These are phyloP conservation scores for Nemophila menziesii DNA, from an alignment of 257 asterid genomes.

Conservation along the genomic window DNA sequence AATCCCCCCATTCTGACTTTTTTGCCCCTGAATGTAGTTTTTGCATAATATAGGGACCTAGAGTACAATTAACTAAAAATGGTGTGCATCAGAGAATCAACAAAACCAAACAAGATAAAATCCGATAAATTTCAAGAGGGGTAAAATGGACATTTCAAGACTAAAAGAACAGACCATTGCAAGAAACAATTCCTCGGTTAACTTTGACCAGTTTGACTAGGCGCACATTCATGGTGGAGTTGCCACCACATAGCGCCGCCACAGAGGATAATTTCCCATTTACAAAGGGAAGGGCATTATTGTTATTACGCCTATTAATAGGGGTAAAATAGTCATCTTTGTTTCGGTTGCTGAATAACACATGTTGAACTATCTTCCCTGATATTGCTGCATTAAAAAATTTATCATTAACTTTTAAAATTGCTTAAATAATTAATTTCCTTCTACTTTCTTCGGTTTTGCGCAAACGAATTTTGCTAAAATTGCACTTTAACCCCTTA, in stretches of 20 bases:
- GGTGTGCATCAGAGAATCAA: too few species aligned
- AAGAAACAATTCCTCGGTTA: conserved; percentile 58
- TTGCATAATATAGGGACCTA: too few species aligned
- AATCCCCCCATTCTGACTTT: too few species aligned
- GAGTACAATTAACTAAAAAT: too few species aligned
- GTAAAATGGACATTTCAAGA: conserved; percentile 58
- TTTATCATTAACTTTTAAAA: too few species aligned
- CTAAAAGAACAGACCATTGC: conserved; percentile 99
- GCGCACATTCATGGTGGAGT: conserved; percentile 58
- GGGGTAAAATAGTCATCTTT: conserved; percentile 48
- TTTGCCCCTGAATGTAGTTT: too few species aligned
- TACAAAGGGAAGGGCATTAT: conserved; percentile 44
- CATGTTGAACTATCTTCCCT: conserved; percentile 87
- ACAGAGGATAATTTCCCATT: conserved; percentile 55
- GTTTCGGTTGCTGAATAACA: conserved; percentile 61
- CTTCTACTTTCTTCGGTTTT: too few species aligned
- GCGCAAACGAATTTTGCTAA: too few species aligned
- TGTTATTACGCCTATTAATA: conserved; percentile 49
- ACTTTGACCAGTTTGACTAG: conserved; percentile 50
- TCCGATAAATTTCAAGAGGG: not conserved
- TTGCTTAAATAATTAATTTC: too few species aligned
- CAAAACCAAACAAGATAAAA: not conserved
- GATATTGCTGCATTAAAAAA: conserved; percentile 82
- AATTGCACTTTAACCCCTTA: too few species aligned
- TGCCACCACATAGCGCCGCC: conserved; percentile 56